phyloP scores from a whole-genome alignment of 352 stramenopile species.

The Phytophthora pseudosyringae region DNA sequence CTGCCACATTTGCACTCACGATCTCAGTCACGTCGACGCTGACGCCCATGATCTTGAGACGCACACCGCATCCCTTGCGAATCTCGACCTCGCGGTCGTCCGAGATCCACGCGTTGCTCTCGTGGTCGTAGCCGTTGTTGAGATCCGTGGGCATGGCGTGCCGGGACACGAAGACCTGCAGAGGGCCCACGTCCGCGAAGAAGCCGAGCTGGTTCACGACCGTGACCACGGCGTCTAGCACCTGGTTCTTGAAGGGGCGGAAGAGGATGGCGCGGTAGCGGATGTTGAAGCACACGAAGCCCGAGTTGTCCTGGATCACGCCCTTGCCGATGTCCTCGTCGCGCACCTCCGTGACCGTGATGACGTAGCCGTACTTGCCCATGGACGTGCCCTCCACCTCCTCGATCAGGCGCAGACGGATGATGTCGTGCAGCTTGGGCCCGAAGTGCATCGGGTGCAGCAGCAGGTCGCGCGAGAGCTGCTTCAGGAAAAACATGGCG shows the following conservation, averaged over 20 bases:
- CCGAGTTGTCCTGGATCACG: slow-evolving; percentile 98
- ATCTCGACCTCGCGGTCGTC: slow-evolving; percentile 98
- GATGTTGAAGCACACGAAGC: slow-evolving; percentile 96
- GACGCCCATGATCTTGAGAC: slow-evolving; percentile 97
- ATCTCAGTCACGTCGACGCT: slow-evolving; percentile 98
- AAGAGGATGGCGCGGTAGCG: slow-evolving; percentile 97
- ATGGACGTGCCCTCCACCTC: slow-evolving; percentile 97
- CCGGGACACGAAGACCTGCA: slow-evolving; percentile 98
- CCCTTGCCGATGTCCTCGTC: slow-evolving; percentile 97
- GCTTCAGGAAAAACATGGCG: slow-evolving; percentile 89
- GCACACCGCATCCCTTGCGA: slow-evolving; percentile 94
- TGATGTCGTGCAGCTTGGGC: slow-evolving; percentile 95
- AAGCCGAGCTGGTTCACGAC: slow-evolving; percentile 97
- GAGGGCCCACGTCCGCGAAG: slow-evolving; percentile 95
- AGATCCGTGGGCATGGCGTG: slow-evolving; percentile 95
- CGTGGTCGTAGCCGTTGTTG: slow-evolving; percentile 96
- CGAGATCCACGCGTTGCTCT: slow-evolving; percentile 97
- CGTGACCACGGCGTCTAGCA: slow-evolving; percentile 97
- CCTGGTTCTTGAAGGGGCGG: slow-evolving; percentile 97
- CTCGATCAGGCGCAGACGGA: slow-evolving; percentile 95
- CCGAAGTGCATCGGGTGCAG: slow-evolving; percentile 97
- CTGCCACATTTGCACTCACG: slow-evolving; percentile 29
- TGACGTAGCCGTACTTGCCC: slow-evolving; percentile 97
- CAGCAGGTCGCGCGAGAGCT: slow-evolving; percentile 92
- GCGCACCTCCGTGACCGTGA: slow-evolving; percentile 96